Base-by-base conservation (phyloP, 2,329 filamentous ascomycete species). In the Xylaria multiplex region DNA sequence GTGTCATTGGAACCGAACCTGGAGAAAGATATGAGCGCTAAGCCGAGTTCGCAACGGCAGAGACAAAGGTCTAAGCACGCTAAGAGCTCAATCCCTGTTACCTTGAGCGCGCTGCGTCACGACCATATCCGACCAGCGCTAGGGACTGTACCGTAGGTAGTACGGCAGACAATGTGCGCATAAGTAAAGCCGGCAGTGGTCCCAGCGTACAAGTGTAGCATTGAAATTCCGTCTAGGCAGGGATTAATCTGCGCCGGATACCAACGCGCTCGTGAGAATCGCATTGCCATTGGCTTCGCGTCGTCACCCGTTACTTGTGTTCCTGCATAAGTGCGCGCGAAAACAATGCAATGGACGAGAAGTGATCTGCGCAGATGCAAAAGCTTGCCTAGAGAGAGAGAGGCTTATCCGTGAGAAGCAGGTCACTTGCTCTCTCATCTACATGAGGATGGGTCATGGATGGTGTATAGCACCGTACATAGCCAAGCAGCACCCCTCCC, bases 301-400 rank as follows among this genome's bases (percentile, higher is more conserved):
- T 19, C 19, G 49, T 63, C 48, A 59, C 30, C 27, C 24, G 24
- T 42, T 52, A 2, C 35, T 30, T 45, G 22, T 43, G 65, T 67
- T 64, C 65, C 65, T 67, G 65, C 65, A 67, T 67, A 67, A 64
- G 56, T 56, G 35, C 16, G 5, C 46, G 19, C 49, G 46, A 19
- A 27, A 27, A 27, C 27, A 22, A 11, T 5, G 37, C 30, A 14
- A 37, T 42, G 22, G 14, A 6, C 22, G 35, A 45, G 19, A 50
- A 45, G 35, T 42, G 50, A 65, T 52, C 43, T 30, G 32, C 49
- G 30, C 19, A 13, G 43, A 35, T 32, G 24, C 19, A 13, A 43
- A 27, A 59, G 19, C 8, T 37, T 9, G 35, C 11, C 35, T 37
- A 8, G 35, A 13, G 35, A 37, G 35, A 37, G 35, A 37, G 35